These are phyloP conservation scores for Diacronema lutheri DNA, from an alignment of 78 protist species.

Conservation along the genomic window DNA sequence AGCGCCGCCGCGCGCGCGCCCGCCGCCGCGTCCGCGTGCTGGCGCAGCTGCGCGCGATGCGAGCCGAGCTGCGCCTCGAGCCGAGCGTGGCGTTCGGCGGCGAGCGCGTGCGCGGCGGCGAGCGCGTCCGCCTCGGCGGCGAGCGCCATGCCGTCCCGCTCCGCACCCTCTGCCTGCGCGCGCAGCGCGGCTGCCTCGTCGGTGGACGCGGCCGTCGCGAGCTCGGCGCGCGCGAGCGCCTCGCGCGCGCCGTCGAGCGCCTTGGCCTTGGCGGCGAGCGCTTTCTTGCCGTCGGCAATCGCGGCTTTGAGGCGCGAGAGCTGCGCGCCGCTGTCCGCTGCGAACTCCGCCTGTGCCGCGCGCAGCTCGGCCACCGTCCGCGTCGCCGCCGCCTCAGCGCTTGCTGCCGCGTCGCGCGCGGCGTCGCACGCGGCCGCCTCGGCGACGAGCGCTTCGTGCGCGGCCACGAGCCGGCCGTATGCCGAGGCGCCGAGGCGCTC, in stretches of 20 bases:
- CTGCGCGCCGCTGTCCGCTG: background rate
- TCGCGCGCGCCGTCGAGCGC: background rate
- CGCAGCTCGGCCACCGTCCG: too few species aligned
- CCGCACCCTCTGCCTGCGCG: background rate
- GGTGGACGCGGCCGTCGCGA: background rate
- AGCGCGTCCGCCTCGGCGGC: background rate
- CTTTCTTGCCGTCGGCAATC: background rate
- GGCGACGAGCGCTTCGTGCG: too few species aligned
- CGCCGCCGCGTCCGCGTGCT: background rate
- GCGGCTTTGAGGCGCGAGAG: background rate
- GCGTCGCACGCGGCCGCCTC: too few species aligned
- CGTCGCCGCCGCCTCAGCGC: too few species aligned
- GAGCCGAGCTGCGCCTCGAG: background rate
- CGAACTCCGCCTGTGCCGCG: background rate
- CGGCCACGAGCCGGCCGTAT: too few species aligned
- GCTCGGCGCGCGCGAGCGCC: background rate
- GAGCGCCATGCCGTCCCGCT: background rate
- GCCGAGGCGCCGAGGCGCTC: too few species aligned
- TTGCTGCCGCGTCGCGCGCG: too few species aligned
- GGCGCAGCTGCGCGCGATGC: background rate
- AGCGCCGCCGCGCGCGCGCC: background rate
- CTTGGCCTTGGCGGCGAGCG: background rate
- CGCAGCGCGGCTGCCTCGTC: background rate
- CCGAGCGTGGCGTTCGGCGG: too few species aligned
- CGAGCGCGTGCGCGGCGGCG: background rate